A percentile compares a stretch with the other conserved stretches of the same genome.
Conservation (phyloP, 2,329 filamentous ascomycete species). For the Fusarium sp. region DNA sequence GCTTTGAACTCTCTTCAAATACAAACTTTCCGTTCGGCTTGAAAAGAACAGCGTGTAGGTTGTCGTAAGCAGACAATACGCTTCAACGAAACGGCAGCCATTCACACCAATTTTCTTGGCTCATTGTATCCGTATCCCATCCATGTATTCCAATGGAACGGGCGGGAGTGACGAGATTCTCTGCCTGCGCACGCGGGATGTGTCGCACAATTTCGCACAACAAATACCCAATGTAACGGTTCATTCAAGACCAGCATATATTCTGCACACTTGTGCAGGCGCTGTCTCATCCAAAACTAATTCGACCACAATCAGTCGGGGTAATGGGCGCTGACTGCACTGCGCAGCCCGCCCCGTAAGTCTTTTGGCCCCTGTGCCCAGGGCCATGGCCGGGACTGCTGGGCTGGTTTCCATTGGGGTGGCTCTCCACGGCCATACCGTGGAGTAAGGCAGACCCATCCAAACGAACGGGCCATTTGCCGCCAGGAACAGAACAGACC, state of each 20-base stretch:
- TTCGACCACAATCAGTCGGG: constrained; percentile 36
- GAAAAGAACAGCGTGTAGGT: neutral
- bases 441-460: constrained; percentile 40
- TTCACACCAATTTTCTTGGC: constrained; percentile 1
- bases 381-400: constrained; percentile 11
- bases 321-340: constrained; percentile 27
- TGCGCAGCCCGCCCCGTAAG: constrained; percentile 19
- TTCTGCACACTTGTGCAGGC: constrained; percentile 46
- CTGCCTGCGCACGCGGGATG: constrained; percentile 27
- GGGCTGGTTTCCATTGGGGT: constrained; percentile 24
- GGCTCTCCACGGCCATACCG: constrained; percentile 21
- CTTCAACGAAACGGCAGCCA: constrained; percentile 8
- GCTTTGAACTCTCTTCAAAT: neutral
- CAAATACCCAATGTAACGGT: constrained; percentile 34
- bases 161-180: constrained; percentile 18
- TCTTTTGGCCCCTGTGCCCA: constrained; percentile 32
- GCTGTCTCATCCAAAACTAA: constrained; percentile 41
- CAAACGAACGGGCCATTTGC: constrained; percentile 35
- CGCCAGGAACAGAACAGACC: constrained; percentile 24
- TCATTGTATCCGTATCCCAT: constrained; percentile 24
- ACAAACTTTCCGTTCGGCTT: neutral
- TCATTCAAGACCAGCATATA: constrained; percentile 25
- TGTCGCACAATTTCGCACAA: constrained; percentile 42
- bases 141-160: constrained; percentile 13
- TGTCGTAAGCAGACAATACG: constrained; percentile 1